Conservation (phyloP, 768 basidiomycete species). For the Podaxis sp. region DNA sequence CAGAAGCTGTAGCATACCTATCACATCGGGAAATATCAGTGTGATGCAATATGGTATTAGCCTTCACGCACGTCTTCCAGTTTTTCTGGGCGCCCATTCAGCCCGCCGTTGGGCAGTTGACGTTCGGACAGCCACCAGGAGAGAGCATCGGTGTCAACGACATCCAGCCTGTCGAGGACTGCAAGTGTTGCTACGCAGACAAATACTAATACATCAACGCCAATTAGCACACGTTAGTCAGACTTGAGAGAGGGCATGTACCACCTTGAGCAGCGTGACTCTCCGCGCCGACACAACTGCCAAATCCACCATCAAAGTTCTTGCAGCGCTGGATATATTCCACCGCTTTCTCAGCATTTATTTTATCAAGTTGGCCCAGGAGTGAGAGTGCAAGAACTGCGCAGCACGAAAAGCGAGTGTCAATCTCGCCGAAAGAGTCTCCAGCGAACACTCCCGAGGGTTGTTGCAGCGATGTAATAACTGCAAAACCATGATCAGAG, state of each 20-base stretch:
- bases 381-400: slow-evolving; percentile 81
- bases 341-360: slow-evolving; percentile 67
- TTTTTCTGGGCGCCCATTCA: slow-evolving; percentile 98
- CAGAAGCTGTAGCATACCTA: slow-evolving; percentile 98
- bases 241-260: not conserved
- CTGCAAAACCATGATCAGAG: slow-evolving; percentile 33
- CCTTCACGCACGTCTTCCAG: slow-evolving; percentile 78
- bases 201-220: slow-evolving; percentile 52
- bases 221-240: not conserved
- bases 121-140: slow-evolving; percentile 94
- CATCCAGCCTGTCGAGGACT: slow-evolving; percentile 79
- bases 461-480: slow-evolving; percentile 80
- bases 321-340: slow-evolving; percentile 71
- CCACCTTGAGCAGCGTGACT: slow-evolving; percentile 89
- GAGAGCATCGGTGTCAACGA: slow-evolving; percentile 72
- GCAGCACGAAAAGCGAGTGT: slow-evolving; percentile 88
- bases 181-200: slow-evolving; percentile 86
- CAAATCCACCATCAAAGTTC: slow-evolving; percentile 97
- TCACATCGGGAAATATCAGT: not conserved
- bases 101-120: slow-evolving; percentile 87
- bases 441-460: slow-evolving; percentile 88
- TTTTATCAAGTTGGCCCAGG: slow-evolving; percentile 64
- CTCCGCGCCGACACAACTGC: slow-evolving; percentile 79
- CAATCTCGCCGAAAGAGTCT: slow-evolving; percentile 86
- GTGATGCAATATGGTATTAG: not conserved